phyloP scores from a whole-genome alignment of 2,329 filamentous ascomycete species.

The Ascosphaera apis region DNA sequence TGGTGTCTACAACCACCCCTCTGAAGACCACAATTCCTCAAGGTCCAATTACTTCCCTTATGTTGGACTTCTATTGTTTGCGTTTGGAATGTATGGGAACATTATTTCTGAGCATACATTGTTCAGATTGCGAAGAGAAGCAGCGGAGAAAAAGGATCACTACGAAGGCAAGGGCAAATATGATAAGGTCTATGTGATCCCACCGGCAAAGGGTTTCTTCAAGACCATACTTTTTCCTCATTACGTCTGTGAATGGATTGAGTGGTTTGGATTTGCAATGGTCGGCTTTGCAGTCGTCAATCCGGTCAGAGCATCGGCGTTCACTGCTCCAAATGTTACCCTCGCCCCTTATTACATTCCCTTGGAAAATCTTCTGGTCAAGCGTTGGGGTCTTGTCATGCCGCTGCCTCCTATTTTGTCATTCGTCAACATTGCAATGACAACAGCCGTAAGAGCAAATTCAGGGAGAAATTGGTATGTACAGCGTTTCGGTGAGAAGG shows the following conservation, averaged over 20 bases:
- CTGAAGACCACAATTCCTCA: conserved; percentile 27
- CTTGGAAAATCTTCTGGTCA: conserved; percentile 9
- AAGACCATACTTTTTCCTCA: conserved; percentile 68
- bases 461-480: conserved; percentile 70
- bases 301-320: background rate
- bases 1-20: too few species aligned
- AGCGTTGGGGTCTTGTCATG: conserved; percentile 23
- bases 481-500: conserved; percentile 66
- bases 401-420: conserved; percentile 57
- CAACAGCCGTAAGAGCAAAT: conserved; percentile 72
- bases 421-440: conserved; percentile 63
- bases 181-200: conserved; percentile 71
- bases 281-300: conserved; percentile 14
- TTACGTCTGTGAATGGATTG: conserved; percentile 90
- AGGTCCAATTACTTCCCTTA: conserved; percentile 21
- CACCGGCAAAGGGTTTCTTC: conserved; percentile 60
- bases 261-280: conserved; percentile 80
- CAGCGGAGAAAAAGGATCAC: conserved; percentile 26
- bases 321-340: conserved; percentile 8
- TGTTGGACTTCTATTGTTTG: conserved; percentile 52
- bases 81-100: conserved; percentile 53
- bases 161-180: conserved; percentile 23
- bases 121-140: conserved; percentile 58
- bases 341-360: conserved; percentile 17
- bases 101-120: conserved; percentile 79